Percentiles rank a stretch among this genome's conserved stretches.
These are phyloP conservation scores for Trichoderma gracile DNA, from an alignment of 2,329 filamentous ascomycete species.

Conservation along the genomic window DNA sequence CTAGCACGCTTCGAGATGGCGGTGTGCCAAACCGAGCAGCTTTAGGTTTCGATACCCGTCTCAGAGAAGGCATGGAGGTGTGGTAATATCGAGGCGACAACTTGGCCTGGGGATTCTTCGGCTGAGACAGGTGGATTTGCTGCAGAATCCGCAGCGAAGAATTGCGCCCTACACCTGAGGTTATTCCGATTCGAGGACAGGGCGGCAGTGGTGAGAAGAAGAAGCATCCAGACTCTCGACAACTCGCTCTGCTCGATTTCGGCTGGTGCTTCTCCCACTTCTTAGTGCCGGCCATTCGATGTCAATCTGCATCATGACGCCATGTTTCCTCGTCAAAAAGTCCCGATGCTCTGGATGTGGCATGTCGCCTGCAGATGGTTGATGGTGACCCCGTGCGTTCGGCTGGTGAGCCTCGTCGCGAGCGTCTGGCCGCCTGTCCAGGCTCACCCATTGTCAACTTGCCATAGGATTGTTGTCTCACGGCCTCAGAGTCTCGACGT, in stretches of 20 bases:
- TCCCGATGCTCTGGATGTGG: neutral
- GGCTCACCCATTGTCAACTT: neutral
- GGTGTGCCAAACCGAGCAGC: neutral
- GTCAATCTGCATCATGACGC: slow-evolving; percentile 24
- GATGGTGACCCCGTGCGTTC: neutral
- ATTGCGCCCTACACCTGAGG: neutral
- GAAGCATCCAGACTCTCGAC: neutral
- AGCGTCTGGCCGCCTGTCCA: neutral
- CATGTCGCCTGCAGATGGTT: neutral
- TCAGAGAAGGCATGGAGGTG: neutral
- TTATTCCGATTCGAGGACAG: neutral
- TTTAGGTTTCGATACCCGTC: slow-evolving; percentile 2
- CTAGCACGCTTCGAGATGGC: neutral
- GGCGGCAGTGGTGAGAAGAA: neutral
- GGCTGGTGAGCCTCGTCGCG: neutral
- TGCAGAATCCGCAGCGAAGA: neutral
- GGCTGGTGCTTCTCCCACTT: neutral
- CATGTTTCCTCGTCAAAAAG: neutral
- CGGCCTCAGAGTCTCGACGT: neutral
- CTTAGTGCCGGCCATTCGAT: neutral
- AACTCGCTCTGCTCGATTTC: neutral
- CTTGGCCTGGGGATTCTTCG: neutral
- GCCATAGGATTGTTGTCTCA: neutral
- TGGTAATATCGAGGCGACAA: neutral
- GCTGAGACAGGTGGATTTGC: neutral